Evolutionary conservation across 345 rosid species (phyloP).

Genomic region (Ceriops decandra): DNA sequence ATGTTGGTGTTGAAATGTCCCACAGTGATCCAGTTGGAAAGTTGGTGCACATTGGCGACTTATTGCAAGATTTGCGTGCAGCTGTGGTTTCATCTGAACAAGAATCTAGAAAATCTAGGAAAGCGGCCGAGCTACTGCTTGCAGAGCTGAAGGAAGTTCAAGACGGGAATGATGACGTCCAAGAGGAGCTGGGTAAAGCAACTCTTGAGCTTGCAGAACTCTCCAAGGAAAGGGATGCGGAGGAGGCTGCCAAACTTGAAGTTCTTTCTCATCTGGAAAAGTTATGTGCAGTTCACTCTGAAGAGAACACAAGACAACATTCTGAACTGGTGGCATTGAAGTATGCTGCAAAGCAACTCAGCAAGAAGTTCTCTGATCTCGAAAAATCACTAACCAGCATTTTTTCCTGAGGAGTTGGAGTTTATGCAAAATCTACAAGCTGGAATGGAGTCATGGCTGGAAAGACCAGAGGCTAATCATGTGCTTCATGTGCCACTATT

Average conservation of each 20-base stretch:
- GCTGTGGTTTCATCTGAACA: constrained; percentile 56
- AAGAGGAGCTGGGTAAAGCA: constrained; percentile 61
- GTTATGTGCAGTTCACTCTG: constrained; percentile 37
- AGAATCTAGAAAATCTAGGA: constrained; percentile 69
- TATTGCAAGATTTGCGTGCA: constrained; percentile 52
- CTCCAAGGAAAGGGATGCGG: constrained; percentile 47
- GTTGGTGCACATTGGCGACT: constrained; percentile 49
- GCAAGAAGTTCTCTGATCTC: constrained; percentile 43
- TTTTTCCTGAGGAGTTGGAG: constrained; percentile 54
- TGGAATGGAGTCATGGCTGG: constrained; percentile 43
- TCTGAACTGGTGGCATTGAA: constrained; percentile 44
- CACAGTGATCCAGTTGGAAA: constrained; percentile 54
- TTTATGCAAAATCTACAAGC: constrained; percentile 57
- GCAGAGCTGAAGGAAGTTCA: constrained; percentile 92
- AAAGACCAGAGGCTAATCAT: constrained; percentile 32
- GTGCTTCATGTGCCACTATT: constrained; percentile 35
- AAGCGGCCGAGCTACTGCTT: constrained; percentile 86
- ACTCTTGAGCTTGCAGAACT: constrained; percentile 45
- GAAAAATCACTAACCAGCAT: constrained; percentile 40
- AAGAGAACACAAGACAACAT: constrained; percentile 48
- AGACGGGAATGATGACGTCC: constrained; percentile 84
- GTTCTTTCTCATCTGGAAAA: constrained; percentile 50
- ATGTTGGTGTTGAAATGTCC: constrained; percentile 52
- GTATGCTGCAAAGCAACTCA: constrained; percentile 45
- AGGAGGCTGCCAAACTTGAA: constrained; percentile 62